phyloP scores from a whole-genome alignment of 2,329 filamentous ascomycete species.

The Tothia fuscella region DNA sequence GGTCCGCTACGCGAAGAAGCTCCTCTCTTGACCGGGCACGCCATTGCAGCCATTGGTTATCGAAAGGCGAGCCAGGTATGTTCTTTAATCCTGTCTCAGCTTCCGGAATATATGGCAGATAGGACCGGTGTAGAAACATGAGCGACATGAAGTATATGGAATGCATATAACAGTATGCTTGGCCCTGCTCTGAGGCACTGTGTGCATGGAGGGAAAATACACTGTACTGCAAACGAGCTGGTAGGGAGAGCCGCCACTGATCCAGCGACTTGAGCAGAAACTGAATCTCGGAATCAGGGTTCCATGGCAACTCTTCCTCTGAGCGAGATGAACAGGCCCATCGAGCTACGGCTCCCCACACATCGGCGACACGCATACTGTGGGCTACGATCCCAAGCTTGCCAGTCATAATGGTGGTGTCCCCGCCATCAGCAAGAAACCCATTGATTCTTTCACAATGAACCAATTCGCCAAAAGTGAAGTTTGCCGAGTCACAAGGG shows the following conservation, averaged over 20 bases:
- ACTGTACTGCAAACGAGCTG: slow-evolving; percentile 25
- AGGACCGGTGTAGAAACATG: slow-evolving; percentile 30
- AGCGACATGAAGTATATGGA: slow-evolving; percentile 30
- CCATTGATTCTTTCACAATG: slow-evolving; percentile 25
- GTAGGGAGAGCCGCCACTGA: slow-evolving; percentile 24
- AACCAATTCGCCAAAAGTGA: slow-evolving; percentile 27
- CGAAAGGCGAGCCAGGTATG: neutral
- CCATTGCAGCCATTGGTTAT: slow-evolving; percentile 23
- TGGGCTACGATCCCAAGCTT: slow-evolving; percentile 28
- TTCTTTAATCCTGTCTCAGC: slow-evolving; percentile 20
- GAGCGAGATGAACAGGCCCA: slow-evolving; percentile 28
- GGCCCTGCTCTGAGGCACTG: slow-evolving; percentile 30
- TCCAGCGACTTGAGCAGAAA: slow-evolving; percentile 24
- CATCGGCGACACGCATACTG: slow-evolving; percentile 28
- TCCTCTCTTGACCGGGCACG: slow-evolving; percentile 24
- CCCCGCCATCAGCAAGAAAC: slow-evolving; percentile 12
- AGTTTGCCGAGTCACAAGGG: slow-evolving; percentile 27
- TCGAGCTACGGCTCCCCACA: slow-evolving; percentile 29
- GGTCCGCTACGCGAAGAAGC: slow-evolving; percentile 24
- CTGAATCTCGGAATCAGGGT: slow-evolving; percentile 23
- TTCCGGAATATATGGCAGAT: slow-evolving; percentile 21
- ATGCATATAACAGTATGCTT: slow-evolving; percentile 31
- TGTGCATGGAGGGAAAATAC: slow-evolving; percentile 27
- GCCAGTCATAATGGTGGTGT: slow-evolving; percentile 20
- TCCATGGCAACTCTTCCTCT: slow-evolving; percentile 26